Conservation (phyloP, 2,329 filamentous ascomycete genomes). For the Hypoxylon sp. region DNA sequence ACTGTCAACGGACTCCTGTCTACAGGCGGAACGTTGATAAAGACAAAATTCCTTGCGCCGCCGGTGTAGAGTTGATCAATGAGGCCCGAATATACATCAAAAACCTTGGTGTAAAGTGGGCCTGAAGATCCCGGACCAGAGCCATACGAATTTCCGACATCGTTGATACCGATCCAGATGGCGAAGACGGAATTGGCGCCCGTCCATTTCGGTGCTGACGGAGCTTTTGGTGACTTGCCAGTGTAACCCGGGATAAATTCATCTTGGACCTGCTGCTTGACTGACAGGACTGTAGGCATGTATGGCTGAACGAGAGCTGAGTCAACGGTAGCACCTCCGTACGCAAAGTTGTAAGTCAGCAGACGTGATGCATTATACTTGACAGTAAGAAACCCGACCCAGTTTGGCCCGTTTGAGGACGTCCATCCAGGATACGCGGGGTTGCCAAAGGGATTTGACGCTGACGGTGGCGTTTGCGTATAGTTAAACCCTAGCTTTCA, state of each 20-base stretch:
- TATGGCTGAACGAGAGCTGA: constrained; percentile 67
- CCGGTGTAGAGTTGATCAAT: constrained; percentile 64
- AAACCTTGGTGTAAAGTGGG: constrained; percentile 58
- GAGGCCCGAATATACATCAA: constrained; percentile 61
- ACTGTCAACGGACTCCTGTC: constrained; percentile 67
- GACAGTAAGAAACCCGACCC: constrained; percentile 65
- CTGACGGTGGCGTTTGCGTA: constrained; percentile 64
- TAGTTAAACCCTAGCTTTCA: constrained; percentile 66
- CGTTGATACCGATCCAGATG: constrained; percentile 71
- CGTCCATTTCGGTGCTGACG: constrained; percentile 56
- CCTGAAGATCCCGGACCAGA: constrained; percentile 51
- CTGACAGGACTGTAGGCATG: constrained; percentile 61
- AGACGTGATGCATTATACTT: constrained; percentile 64
- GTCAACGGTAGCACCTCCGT: constrained; percentile 69
- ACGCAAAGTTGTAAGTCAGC: constrained; percentile 68
- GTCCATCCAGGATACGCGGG: constrained; percentile 68
- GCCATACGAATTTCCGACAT: constrained; percentile 66
- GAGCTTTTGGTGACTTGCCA: constrained; percentile 55
- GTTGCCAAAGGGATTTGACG: constrained; percentile 73
- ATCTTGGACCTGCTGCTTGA: constrained; percentile 65
- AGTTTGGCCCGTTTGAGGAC: constrained; percentile 66
- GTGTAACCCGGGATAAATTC: constrained; percentile 61
- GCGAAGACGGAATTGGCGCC: constrained; percentile 60
- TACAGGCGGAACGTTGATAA: constrained; percentile 72
- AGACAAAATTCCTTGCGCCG: constrained; percentile 71